phyloP scores from a whole-genome alignment of 2,329 filamentous ascomycete species.

The Scedosporium aurantiacum region DNA sequence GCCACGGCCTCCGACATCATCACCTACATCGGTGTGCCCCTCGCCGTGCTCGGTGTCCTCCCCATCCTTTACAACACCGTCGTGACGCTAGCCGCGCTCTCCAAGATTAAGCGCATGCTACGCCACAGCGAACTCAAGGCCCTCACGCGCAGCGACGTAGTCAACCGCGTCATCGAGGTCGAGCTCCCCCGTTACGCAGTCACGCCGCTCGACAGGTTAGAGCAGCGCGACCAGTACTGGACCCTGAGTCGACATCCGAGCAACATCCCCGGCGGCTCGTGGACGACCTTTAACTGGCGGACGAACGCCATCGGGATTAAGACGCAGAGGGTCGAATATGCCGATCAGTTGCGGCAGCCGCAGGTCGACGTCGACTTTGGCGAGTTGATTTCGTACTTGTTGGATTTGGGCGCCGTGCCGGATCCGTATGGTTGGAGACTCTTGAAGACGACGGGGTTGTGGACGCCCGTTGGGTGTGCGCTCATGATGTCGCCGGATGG shows the following conservation, averaged over 20 bases:
- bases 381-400: constrained; percentile 47
- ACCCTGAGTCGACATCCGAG: constrained; percentile 37
- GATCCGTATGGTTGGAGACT: constrained; percentile 48
- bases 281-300: constrained; percentile 57
- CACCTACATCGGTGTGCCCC: constrained; percentile 45
- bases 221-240: constrained; percentile 47
- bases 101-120: constrained; percentile 48
- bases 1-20: constrained; percentile 32
- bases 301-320: constrained; percentile 50
- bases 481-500: constrained; percentile 43
- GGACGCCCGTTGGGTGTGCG: constrained; percentile 48
- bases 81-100: constrained; percentile 46
- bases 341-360: constrained; percentile 41
- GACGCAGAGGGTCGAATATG: constrained; percentile 53
- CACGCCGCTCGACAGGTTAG: constrained; percentile 45
- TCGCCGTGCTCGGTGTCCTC: constrained; percentile 48
- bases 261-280: constrained; percentile 47
- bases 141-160: constrained; percentile 50
- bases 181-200: constrained; percentile 55
- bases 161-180: constrained; percentile 56
- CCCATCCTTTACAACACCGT: constrained; percentile 57
- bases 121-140: constrained; percentile 44
- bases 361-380: constrained; percentile 45
- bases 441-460: constrained; percentile 44
- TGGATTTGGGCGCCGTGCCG: constrained; percentile 52